Base-by-base conservation (phyloP, 345 rosid genomes). In the Eucalyptus sp. region DNA sequence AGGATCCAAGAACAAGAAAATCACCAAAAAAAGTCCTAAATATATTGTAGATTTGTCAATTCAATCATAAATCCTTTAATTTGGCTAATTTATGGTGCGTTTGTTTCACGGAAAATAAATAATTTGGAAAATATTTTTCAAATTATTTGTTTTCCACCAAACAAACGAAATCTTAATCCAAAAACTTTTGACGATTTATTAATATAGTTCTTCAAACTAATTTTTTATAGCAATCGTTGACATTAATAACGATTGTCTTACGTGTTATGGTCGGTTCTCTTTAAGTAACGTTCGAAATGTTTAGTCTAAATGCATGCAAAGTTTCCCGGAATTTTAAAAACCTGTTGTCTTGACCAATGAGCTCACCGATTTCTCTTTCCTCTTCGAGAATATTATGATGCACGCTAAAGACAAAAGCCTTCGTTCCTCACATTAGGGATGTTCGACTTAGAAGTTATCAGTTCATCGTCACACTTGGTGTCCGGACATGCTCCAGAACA, bases 31-130 rank as follows among this genome's bases (percentile, higher is more conserved):
- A 60, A 27, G 2, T 60, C 14, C 0, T 60, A 12, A 27, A 22
- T 56, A 56, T 24, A 56, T 22, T 56, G 25, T 56, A 24, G 10
- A 56, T 56, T 22, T 56, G 0, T 3, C 29, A 56, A 56, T 56
- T 56, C 25, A 56, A 9, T 56, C 27, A 24, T 56, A 8, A 56
- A 56, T 22, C 3, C 0, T 56, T 56, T 0, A 24, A 56, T 56
- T 56, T 56, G 13, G 5, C 0, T 22, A 56, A 56, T 56, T 56
- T 22, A 56, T 2, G 27, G 3, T 56, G 11, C 0, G 27, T 20
- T 56, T 56, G 27, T 56, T 56, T 56, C 0, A 3, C 1, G 12
- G 2, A 56, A 56, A 56, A 56, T 56, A 20, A 56, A 8, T 2
- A 22, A 56, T 24, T 56, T 56, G 5, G 5, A 54, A 2, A 54